Base-by-base conservation (phyloP, 495 filamentous ascomycete species). In the Aspergillus diversus region DNA sequence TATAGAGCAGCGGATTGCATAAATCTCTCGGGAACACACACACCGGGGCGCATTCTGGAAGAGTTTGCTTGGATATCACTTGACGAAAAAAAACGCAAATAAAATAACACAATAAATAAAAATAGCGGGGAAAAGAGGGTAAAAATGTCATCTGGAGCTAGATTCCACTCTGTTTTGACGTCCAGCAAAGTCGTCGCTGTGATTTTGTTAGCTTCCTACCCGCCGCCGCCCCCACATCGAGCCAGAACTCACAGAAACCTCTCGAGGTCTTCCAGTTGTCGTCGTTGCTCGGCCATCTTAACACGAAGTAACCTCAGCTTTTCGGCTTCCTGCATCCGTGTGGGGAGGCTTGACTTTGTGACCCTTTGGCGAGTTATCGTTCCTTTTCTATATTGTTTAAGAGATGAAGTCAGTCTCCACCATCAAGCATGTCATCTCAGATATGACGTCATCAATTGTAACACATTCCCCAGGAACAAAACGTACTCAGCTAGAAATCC, bases 191-290 rank as follows among this genome's bases (percentile, higher is more conserved):
- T 50, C 43, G n/a, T 59, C 33, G 27, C 57, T 59, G 33, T 21
- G 27, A 47, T 11, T 39, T 13, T 43, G 27, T 57, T 37, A 57
- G 39, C 31, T 27, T 17, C 11, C 21, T 15, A 37, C 35, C 33
- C 33, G n/a, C 17, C 53, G 3, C 16, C 11, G 21, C 21, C 13
- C 32, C 11, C 5, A 12, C 31, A 42, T 46, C 32, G n/a, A 16
- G 9, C 56, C 1, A 57, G 16, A 46, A 64, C 88, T 69, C 76
- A 93, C 90, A 96, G 87, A 76, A 92, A 86, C 68, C 91, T 84
- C 59, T 92, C 87, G 33, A 96, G 82, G 73, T 92, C 86, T 65
- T 92, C 78, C 65, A 94, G 83, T 72, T 93, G 89, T 51, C 86
- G 82, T 65, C 88, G 83, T 37, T 64, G 55, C 37, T 64, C 37